Base-by-base conservation (phyloP, 768 basidiomycete genomes). In the Hirschioporus abietinus region DNA sequence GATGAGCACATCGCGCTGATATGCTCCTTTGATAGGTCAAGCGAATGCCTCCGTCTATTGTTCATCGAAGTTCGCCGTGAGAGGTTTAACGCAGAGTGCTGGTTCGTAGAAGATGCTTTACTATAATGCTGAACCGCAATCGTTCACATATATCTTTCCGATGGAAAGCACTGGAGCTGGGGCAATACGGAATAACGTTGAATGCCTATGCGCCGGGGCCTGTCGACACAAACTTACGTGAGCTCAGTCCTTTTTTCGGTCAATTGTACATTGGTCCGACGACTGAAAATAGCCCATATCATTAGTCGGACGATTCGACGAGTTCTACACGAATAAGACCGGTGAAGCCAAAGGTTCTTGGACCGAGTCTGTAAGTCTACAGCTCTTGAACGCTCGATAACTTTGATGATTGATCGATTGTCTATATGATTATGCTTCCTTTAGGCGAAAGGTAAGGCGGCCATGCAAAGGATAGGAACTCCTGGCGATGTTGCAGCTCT, bases 141-240 rank as follows among this genome's bases (percentile, higher is more conserved):
- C 63, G 26, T 17, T 4, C 23, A 20, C 18, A 20, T 52, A 20
- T 35, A 63, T 9, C 62, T 65, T 36, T 35, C 63, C 20, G 67
- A 67, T 30, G 30, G 60, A 63, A 63, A 74, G 74, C 74, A 1
- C 61, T 67, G n/a, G 74, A 76, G 63, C 63, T 74, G n/a, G 67
- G 63, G 17, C 34, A 65, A 35, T 62, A 70, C 52, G 64, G 70
- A 3, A 74, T 76, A 59, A 74, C 73, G 10, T 72, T 76, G 10
- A 76, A 76, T 35, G 67, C 70, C 7, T 74, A 73, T 60, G 68
- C 72, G 4, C 74, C 75, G 0, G 75, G 75, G n/a, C 34, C 64
- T 23, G 57, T 69, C 17, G 63, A 67, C n/a, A 68, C 68, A 9
- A 34, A 15, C 7, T 63, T 69, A 8, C 64, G 67, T 68, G 57